Percentiles rank a stretch among this genome's conserved stretches.
phyloP scores from a whole-genome alignment of 148 eudicot genomes.

The Vaccinium myrtillus region DNA sequence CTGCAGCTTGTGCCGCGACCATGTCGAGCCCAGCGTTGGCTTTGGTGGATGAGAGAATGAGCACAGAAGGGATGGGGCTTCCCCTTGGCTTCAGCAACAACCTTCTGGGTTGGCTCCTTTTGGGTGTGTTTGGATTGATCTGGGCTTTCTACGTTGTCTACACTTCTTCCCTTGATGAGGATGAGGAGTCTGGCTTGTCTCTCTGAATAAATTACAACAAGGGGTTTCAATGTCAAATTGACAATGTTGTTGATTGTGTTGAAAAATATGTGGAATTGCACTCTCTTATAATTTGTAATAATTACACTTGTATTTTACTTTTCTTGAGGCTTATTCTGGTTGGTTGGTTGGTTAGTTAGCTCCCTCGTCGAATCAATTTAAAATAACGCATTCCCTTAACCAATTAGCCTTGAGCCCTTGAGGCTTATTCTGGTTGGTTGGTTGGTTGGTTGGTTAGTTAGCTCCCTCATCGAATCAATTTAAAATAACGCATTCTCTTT shows the following conservation, averaged over 20 bases:
- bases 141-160: constrained; percentile 80
- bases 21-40: constrained; percentile 89
- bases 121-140: constrained; percentile 76
- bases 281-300: constrained; percentile 4
- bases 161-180: constrained; percentile 75
- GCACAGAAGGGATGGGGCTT: constrained; percentile 97
- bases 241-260: neutral
- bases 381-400: too few species aligned
- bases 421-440: too few species aligned
- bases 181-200: constrained; percentile 95
- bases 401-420: too few species aligned
- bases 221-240: neutral
- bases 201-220: constrained; percentile 41
- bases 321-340: too few species aligned
- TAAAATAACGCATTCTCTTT: too few species aligned
- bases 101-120: constrained; percentile 81
- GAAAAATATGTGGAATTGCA: neutral
- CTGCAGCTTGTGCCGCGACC: constrained; percentile 43
- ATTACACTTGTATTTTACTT: neutral
- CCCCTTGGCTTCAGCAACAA: constrained; percentile 97
- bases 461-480: too few species aligned
- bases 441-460: too few species aligned
- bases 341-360: too few species aligned
- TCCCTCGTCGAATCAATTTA: neutral
- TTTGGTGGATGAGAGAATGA: constrained; percentile 92